Percentiles rank a stretch among this genome's conserved stretches.
Conservation (phyloP, 169 alveolate genomes). For the Cryptosporidium ubiquitum region DNA sequence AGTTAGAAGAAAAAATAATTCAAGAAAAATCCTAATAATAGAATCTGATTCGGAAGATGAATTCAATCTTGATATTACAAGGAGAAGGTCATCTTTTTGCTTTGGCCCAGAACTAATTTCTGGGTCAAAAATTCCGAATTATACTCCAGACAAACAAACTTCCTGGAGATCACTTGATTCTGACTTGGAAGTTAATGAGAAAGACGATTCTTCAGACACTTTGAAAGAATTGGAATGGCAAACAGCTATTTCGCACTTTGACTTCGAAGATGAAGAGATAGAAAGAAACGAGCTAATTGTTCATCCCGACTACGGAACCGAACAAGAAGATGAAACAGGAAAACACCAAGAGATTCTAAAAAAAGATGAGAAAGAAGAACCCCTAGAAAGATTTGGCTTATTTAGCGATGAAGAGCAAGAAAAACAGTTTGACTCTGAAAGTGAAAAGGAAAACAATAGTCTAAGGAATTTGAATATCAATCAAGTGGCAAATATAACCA, state of each 20-base stretch:
- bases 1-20: conserved; percentile 61
- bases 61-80: neutral
- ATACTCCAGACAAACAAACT: neutral
- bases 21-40: neutral
- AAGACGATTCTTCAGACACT: neutral
- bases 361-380: neutral
- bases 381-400: neutral
- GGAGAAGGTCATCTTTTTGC: conserved; percentile 60
- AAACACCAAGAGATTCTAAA: neutral
- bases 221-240: conserved; percentile 34
- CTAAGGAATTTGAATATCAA: neutral
- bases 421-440: neutral
- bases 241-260: conserved; percentile 27
- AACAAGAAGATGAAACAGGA: neutral
- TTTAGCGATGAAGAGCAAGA: neutral
- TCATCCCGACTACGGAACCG: neutral
- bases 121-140: neutral
- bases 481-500: neutral
- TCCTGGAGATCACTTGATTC: conserved; percentile 45
- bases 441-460: neutral
- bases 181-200: neutral
- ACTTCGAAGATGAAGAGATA: neutral
- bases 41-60: conserved; percentile 53
- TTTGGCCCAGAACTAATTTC: conserved; percentile 66
- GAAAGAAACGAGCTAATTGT: neutral